Evolutionary conservation across 1,139 yeast genomes (phyloP).

Genomic region (Diutina neorugosa): DNA sequence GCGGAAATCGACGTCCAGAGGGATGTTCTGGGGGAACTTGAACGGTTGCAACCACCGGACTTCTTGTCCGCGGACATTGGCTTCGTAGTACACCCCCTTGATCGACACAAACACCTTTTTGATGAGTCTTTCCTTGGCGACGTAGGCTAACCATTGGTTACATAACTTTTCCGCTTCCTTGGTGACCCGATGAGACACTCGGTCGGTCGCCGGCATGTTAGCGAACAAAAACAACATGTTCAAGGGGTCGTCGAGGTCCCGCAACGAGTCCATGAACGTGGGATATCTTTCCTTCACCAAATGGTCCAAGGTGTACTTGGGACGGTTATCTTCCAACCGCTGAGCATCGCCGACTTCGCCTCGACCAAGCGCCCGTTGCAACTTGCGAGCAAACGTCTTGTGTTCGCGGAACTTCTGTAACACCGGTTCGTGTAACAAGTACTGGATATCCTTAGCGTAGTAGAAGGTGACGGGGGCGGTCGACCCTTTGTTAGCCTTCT

Average conservation of each 20-base stretch:
- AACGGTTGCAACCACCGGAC: constrained; percentile 94
- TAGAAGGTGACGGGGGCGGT: constrained; percentile 94
- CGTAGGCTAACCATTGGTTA: constrained; percentile 92
- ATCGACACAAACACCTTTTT: constrained; percentile 91
- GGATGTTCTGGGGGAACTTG: constrained; percentile 92
- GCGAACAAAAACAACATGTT: constrained; percentile 91
- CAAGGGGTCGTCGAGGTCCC: constrained; percentile 92
- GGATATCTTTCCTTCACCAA: constrained; percentile 94
- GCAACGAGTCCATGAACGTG: constrained; percentile 78
- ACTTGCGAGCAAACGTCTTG: constrained; percentile 84
- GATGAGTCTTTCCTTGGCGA: constrained; percentile 72
- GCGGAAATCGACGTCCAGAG: constrained; percentile 88
- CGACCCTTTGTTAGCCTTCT: constrained; percentile 95
- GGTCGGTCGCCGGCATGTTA: constrained; percentile 88
- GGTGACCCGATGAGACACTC: constrained; percentile 66
- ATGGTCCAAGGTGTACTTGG: constrained; percentile 78
- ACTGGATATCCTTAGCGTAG: constrained; percentile 88
- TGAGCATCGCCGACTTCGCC: constrained; percentile 89
- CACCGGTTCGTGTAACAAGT: constrained; percentile 90
- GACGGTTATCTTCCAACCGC: constrained; percentile 68
- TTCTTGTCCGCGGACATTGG: constrained; percentile 81
- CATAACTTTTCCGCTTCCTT: constrained; percentile 78
- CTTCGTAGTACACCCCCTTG: constrained; percentile 95
- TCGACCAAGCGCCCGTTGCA: constrained; percentile 81
- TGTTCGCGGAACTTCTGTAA: constrained; percentile 88